phyloP scores from a whole-genome alignment of 2,329 filamentous ascomycete species.

The Stagonosporopsis tanaceti region DNA sequence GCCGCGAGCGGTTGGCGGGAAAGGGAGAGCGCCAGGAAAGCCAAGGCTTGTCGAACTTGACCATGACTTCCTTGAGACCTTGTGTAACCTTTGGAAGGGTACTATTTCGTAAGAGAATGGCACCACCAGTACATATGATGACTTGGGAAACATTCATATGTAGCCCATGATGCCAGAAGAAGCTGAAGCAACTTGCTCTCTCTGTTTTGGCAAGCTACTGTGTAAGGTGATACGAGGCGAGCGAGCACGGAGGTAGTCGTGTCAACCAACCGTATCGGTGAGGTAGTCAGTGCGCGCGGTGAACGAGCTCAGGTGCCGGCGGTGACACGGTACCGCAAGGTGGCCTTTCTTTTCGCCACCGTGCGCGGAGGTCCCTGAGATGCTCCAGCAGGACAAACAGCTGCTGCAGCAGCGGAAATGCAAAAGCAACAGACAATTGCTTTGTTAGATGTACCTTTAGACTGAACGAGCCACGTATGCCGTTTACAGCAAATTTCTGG shows the following conservation, averaged over 20 bases:
- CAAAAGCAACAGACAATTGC: not conserved
- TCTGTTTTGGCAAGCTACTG: not conserved
- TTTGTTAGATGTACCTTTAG: not conserved
- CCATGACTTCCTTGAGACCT: conserved; percentile 11
- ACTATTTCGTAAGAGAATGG: conserved; percentile 11
- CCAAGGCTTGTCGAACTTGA: conserved; percentile 16
- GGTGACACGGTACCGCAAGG: conserved; percentile 23
- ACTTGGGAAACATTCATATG: not conserved
- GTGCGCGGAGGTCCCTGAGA: conserved; percentile 23
- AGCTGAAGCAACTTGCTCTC: not conserved
- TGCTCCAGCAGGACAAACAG: conserved; percentile 9
- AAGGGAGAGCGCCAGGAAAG: conserved; percentile 18
- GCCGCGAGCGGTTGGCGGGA: not conserved
- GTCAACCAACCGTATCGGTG: conserved; percentile 9
- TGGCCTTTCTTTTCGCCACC: conserved; percentile 32
- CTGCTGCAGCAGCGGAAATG: not conserved
- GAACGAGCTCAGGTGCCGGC: conserved; percentile 23
- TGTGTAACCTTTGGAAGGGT: conserved; percentile 21
- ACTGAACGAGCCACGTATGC: not conserved
- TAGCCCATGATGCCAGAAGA: not conserved
- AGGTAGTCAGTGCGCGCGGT: conserved; percentile 21
- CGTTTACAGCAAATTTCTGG: not conserved
- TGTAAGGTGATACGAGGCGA: conserved; percentile 4
- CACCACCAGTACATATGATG: not conserved
- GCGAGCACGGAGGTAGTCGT: conserved; percentile 4